These are phyloP conservation scores for Boletales sp. DNA, from an alignment of 768 basidiomycete genomes.

Conservation along the genomic window DNA sequence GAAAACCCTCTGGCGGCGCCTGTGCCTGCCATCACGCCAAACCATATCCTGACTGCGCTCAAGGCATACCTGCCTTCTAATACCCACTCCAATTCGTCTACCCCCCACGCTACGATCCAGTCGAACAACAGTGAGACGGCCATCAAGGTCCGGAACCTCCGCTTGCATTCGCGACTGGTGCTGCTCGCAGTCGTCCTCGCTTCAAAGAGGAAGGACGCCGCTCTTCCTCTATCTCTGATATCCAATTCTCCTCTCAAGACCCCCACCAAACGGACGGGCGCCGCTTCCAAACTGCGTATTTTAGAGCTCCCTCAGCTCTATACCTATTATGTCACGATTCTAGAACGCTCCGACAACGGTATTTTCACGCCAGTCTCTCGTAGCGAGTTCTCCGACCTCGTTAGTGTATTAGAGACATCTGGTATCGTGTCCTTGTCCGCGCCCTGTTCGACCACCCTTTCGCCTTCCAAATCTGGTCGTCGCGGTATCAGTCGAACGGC, in stretches of 20 bases:
- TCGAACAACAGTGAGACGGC: slow-evolving; percentile 55
- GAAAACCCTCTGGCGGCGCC: slow-evolving; percentile 31
- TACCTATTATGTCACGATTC: slow-evolving; percentile 56
- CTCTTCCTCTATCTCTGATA: slow-evolving; percentile 47
- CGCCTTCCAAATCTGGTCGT: slow-evolving; percentile 47
- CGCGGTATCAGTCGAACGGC: slow-evolving; percentile 53
- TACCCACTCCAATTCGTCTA: slow-evolving; percentile 8
- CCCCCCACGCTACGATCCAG: slow-evolving; percentile 18
- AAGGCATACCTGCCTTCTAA: slow-evolving; percentile 61
- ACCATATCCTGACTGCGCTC: slow-evolving; percentile 68
- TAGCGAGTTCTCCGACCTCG: slow-evolving; percentile 72
- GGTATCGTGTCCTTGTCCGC: slow-evolving; percentile 51
- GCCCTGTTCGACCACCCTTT: slow-evolving; percentile 29
- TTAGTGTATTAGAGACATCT: slow-evolving; percentile 68
- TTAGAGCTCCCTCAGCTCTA: slow-evolving; percentile 64
- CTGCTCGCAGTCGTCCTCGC: slow-evolving; percentile 64
- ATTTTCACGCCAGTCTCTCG: slow-evolving; percentile 64
- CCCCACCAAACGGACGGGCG: slow-evolving; percentile 52
- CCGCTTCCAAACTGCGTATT: slow-evolving; percentile 33
- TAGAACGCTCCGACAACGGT: slow-evolving; percentile 52
- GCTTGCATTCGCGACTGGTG: slow-evolving; percentile 70
- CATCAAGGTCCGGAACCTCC: slow-evolving; percentile 62
- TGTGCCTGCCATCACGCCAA: slow-evolving; percentile 51
- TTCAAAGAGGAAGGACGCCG: slow-evolving; percentile 55
- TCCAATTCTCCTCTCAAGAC: slow-evolving; percentile 30